Percentiles rank a stretch among this genome's conserved stretches.
Conservation (phyloP, 2,329 filamentous ascomycete species). For the Calonectria pseudoreteaudii region DNA sequence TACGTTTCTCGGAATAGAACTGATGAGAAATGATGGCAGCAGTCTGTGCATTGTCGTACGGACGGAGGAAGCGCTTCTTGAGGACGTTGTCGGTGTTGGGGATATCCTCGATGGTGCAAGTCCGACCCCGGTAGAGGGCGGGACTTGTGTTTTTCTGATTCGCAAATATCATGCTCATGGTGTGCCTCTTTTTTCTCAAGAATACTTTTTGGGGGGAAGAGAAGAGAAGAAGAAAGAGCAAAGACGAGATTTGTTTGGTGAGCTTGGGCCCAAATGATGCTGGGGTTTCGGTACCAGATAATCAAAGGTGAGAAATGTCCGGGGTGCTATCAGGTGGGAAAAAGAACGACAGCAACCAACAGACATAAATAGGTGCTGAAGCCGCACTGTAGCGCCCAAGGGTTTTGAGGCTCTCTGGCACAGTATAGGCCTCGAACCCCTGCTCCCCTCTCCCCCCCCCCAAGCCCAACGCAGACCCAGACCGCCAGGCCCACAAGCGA, state of each 20-base stretch:
- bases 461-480: not conserved
- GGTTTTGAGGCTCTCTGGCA: not conserved
- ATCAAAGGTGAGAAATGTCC: not conserved
- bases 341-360: not conserved
- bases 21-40: not conserved
- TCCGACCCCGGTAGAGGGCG: not conserved
- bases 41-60: not conserved
- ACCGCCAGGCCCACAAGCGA: not conserved
- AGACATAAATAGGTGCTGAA: not conserved
- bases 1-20: not conserved
- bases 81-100: not conserved
- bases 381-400: conserved; percentile 5
- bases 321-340: not conserved
- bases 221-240: not conserved
- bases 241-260: not conserved
- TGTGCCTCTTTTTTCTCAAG: not conserved
- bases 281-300: not conserved
- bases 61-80: not conserved
- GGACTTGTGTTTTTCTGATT: not conserved
- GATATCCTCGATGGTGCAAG: not conserved
- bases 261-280: not conserved
- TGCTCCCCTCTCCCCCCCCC: not conserved
- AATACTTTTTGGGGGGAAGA: not conserved
- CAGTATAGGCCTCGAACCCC: not conserved
- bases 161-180: not conserved